A percentile compares a stretch with the other conserved stretches of the same genome.
phyloP scores from a whole-genome alignment of 192 early-diverging fungal genomes.

The Coemansia sp. region DNA sequence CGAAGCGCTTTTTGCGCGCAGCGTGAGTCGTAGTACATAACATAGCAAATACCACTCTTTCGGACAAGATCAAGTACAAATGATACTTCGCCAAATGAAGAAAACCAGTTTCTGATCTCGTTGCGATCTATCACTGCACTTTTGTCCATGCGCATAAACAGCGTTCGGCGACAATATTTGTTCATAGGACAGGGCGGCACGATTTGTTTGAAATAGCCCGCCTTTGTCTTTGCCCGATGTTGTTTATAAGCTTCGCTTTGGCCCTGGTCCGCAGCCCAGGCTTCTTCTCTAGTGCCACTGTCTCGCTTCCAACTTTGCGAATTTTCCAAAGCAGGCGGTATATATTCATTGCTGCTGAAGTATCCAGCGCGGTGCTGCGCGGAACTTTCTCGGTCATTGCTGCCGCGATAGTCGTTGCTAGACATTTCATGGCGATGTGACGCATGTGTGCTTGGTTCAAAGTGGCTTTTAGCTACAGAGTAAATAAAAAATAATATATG shows the following conservation, averaged over 20 bases:
- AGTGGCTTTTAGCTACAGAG: not conserved
- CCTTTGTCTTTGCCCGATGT: not conserved
- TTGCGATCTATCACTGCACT: not conserved
- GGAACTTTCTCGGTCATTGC: not conserved
- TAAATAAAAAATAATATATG: not conserved
- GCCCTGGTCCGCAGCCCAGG: not conserved
- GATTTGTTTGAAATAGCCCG: not conserved
- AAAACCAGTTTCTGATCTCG: slow-evolving; percentile 17
- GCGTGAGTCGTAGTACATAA: slow-evolving; percentile 40
- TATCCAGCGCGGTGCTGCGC: not conserved
- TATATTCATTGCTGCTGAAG: not conserved
- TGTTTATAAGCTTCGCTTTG: not conserved
- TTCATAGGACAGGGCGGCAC: not conserved
- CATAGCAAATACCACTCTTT: slow-evolving; percentile 31
- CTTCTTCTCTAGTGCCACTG: not conserved
- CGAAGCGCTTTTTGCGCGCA: slow-evolving; percentile 9
- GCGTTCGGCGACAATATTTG: slow-evolving; percentile 13
- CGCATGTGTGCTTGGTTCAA: not conserved
- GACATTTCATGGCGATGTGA: not conserved
- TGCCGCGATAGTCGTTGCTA: not conserved
- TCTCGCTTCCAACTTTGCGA: not conserved
- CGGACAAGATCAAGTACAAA: slow-evolving; percentile 15
- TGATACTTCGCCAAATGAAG: slow-evolving; percentile 31
- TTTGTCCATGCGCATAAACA: slow-evolving; percentile 23
- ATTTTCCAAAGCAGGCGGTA: not conserved